Evolutionary conservation across 176 grass and related monocot genomes (phyloP).

Genomic region (Avena eriantha): DNA sequence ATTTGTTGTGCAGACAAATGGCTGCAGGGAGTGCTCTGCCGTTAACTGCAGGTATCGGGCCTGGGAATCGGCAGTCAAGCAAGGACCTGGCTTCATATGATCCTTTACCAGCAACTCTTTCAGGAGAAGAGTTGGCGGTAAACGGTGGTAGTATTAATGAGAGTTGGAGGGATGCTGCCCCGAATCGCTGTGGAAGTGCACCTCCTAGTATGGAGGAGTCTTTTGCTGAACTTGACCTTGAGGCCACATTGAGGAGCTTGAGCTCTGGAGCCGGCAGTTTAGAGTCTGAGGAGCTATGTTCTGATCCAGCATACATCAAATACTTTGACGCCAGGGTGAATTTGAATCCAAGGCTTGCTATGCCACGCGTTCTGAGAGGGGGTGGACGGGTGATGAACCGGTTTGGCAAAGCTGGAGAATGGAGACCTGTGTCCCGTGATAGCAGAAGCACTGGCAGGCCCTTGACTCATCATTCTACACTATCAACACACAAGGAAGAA

Average conservation of each 20-base stretch:
- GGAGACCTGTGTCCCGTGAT: conserved; percentile 47
- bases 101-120: conserved; percentile 46
- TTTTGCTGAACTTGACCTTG: conserved; percentile 60
- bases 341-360: conserved; percentile 84
- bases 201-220: conserved; percentile 95
- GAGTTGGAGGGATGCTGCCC: conserved; percentile 52
- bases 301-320: conserved; percentile 63
- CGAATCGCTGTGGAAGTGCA: conserved; percentile 79
- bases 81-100: conserved; percentile 52
- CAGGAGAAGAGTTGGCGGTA: conserved; percentile 54
- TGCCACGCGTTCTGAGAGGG: conserved; percentile 72
- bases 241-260: conserved; percentile 51
- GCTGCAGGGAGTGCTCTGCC: conserved; percentile 69
- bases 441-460: conserved; percentile 40
- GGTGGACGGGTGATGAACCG: conserved; percentile 53
- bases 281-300: conserved; percentile 59
- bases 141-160: conserved; percentile 48
- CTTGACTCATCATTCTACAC: conserved; percentile 54
- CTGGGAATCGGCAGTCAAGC: conserved; percentile 58
- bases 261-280: conserved; percentile 44
- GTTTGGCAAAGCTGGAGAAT: conserved; percentile 49
- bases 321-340: conserved; percentile 84
- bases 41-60: conserved; percentile 47
- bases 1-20: conserved; percentile 61
- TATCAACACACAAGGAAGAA: conserved; percentile 89